Evolutionary conservation across 345 rosid species (phyloP).

Genomic region (Sisymbrium irio): DNA sequence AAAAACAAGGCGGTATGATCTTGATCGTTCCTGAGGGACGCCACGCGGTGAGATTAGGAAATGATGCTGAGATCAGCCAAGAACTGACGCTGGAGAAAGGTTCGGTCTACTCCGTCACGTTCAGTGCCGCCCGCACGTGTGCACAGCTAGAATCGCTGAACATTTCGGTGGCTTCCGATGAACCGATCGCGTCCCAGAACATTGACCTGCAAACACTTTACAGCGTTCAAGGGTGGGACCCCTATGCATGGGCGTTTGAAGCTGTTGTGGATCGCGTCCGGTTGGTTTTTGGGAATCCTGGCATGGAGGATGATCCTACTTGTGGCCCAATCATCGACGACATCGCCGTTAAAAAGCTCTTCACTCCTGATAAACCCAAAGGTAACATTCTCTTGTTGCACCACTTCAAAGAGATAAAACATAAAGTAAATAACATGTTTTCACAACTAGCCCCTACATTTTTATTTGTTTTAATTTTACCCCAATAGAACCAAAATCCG

Average conservation of each 20-base stretch:
- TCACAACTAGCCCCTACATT: background rate
- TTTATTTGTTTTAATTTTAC: background rate
- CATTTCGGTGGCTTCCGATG: constrained; percentile 61
- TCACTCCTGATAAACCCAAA: constrained; percentile 65
- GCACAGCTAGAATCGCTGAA: constrained; percentile 91
- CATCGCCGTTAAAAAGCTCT: constrained; percentile 78
- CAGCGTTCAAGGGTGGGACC: constrained; percentile 97
- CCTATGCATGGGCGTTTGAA: constrained; percentile 81
- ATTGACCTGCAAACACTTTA: constrained; percentile 85
- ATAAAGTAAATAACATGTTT: too few relatives aligned
- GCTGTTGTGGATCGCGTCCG: constrained; percentile 49
- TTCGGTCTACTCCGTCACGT: constrained; percentile 68
- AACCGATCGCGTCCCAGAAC: constrained; percentile 54
- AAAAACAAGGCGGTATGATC: constrained; percentile 90
- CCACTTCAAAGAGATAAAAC: too few relatives aligned
- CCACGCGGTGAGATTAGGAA: constrained; percentile 81
- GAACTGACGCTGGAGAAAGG: constrained; percentile 79
- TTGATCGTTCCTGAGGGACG: constrained; percentile 78
- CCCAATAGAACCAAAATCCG: background rate
- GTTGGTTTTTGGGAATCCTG: constrained; percentile 68
- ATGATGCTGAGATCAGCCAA: constrained; percentile 94
- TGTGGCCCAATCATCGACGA: constrained; percentile 95
- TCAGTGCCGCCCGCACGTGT: constrained; percentile 96
- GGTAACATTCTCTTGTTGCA: constrained; percentile 43
- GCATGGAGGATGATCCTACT: constrained; percentile 97